These are phyloP conservation scores for Tricholoma matsutake DNA, from an alignment of 768 basidiomycete genomes.

Conservation along the genomic window DNA sequence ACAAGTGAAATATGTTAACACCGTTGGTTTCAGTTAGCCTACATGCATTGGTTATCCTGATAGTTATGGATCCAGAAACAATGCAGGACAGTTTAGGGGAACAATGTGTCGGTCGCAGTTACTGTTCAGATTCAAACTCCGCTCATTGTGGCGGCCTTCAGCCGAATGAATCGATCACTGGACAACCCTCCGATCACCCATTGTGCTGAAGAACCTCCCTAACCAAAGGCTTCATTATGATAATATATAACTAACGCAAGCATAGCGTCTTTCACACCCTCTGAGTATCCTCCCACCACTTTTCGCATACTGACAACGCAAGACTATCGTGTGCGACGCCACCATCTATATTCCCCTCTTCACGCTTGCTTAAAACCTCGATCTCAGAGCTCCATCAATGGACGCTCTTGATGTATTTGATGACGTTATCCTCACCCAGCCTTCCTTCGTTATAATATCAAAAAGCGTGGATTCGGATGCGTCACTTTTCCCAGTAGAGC, in stretches of 20 bases:
- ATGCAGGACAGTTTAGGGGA: neutral
- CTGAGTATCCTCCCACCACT: too few species aligned
- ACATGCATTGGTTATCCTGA: too few species aligned
- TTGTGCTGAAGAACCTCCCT: neutral
- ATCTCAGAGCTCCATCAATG: neutral
- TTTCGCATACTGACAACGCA: too few species aligned
- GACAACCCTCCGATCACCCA: neutral
- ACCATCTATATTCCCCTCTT: too few species aligned
- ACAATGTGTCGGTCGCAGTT: too few species aligned
- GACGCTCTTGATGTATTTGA: neutral
- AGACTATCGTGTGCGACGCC: too few species aligned
- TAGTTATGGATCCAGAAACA: neutral
- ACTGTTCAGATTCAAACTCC: too few species aligned
- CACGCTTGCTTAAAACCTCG: neutral
- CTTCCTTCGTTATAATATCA: neutral
- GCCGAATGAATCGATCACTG: neutral
- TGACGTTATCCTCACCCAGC: neutral
- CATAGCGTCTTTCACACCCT: too few species aligned
- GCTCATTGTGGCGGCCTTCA: too few species aligned
- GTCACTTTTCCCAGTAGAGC: neutral
- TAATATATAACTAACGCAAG: neutral
- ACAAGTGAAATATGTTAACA: too few species aligned
- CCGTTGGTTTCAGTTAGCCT: too few species aligned
- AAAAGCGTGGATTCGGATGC: neutral
- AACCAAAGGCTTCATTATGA: neutral